Evolutionary conservation across 495 filamentous ascomycete genomes (phyloP), one percentile per base, ranked within the genome.

Genomic region (Penicillium daleae): DNA sequence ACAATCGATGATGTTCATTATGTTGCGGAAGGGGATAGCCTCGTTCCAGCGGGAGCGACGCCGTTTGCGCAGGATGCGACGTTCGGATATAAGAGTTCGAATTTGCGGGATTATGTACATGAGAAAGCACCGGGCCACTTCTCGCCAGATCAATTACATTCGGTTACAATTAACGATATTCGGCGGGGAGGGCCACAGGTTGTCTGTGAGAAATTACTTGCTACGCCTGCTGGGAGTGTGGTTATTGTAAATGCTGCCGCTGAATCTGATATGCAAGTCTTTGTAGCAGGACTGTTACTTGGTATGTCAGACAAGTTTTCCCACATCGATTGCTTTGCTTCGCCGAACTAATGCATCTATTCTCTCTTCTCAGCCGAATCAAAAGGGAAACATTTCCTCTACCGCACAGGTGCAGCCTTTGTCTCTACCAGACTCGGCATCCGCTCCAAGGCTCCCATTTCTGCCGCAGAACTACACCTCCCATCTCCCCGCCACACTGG

Each of bases 1-100:
- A 85, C 82, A 1, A 83, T 84, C 32, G 56, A 82, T 35, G 80
- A 84, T 64, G 77, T 85, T 19, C 83, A 85, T 51, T 85, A 85
- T 62, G 82, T 85, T 21, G 72, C 72, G 2, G 83, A 85, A 59
- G 76, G 74, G 0, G 78, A 73, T 15, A 52, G 58, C 6, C 63
- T 85, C 1, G 76, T 84, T 7, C 83, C 83, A 0, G 81, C 80
- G 1, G 75, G 77, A 0, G 55, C 67, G 39, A 85, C 83, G 12
- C 78, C 79, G 32, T 85, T 85, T 32, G 82, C 83, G 6, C 67
- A 71, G 19, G 83, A 85, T 73, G 82, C 80, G 0, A 80, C 80
- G 0, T 85, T 85, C 56, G 81, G 83, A n/a, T 84, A 82, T 59
- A 70, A 71, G 51, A 80, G 73, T 24, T 84, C 81, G 6, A 80